phyloP scores from a whole-genome alignment of 176 grass and related monocot species.

The Carex littledalei region DNA sequence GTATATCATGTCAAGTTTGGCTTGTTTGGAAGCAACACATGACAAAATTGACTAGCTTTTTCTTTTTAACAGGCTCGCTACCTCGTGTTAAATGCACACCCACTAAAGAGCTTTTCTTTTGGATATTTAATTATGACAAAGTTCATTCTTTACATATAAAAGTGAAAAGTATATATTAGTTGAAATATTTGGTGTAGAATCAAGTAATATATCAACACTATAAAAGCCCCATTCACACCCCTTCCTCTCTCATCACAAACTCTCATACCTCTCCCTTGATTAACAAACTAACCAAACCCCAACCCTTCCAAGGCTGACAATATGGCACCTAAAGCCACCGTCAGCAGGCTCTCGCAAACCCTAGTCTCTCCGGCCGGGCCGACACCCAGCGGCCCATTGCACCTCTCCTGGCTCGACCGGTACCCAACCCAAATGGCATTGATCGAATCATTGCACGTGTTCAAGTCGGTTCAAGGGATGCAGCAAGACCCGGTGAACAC shows the following conservation, averaged over 20 bases:
- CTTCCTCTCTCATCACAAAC: conserved; percentile 12
- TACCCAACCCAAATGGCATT: conserved; percentile 92
- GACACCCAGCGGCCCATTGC: conserved; percentile 28
- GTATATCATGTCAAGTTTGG: no score
- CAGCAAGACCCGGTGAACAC: conserved; percentile 18
- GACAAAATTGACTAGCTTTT: conserved; percentile 17
- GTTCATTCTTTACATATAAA: background rate
- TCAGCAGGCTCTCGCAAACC: conserved; percentile 30
- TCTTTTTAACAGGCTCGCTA: conserved; percentile 9
- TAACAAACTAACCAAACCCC: background rate
- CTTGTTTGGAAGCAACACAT: background rate
- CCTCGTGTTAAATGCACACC: background rate
- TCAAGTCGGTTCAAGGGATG: conserved; percentile 27
- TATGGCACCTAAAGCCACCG: conserved; percentile 17
- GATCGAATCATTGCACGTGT: conserved; percentile 85
- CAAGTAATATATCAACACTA: conserved; percentile 9
- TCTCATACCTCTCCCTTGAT: background rate
- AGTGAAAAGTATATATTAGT: no score
- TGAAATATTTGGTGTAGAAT: background rate
- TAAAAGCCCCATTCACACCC: conserved; percentile 15
- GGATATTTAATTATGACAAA: background rate
- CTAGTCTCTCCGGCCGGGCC: conserved; percentile 44
- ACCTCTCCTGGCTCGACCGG: conserved; percentile 80
- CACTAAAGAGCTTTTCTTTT: background rate
- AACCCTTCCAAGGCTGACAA: background rate